A percentile compares a stretch with the other conserved stretches of the same genome.
Evolutionary conservation across 2,329 filamentous ascomycete species (phyloP).

Genomic region (Verticillium isaacii): DNA sequence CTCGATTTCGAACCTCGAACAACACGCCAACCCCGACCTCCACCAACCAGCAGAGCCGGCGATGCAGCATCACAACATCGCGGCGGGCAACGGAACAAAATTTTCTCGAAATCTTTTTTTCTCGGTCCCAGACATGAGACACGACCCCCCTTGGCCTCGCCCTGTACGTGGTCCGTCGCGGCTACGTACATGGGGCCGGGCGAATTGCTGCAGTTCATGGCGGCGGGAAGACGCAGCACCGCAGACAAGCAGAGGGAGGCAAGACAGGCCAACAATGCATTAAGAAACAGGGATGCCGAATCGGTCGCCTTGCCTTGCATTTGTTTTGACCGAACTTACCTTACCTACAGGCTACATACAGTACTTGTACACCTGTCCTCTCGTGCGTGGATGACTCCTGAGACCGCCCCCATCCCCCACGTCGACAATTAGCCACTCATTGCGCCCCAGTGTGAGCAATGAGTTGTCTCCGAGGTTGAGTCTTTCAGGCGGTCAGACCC

Average conservation of each 20-base stretch:
- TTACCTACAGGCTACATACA: not conserved
- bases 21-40: constrained; percentile 6
- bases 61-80: constrained; percentile 3
- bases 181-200: not conserved
- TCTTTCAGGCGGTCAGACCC: constrained; percentile 12
- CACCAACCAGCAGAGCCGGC: constrained; percentile 7
- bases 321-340: not conserved
- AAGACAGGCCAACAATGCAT: not conserved
- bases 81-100: not conserved
- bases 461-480: not conserved
- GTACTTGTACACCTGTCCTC: not conserved
- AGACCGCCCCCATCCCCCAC: not conserved
- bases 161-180: not conserved
- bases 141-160: not conserved
- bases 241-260: not conserved
- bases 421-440: not conserved
- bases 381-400: not conserved
- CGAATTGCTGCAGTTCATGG: not conserved
- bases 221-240: not conserved
- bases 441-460: not conserved
- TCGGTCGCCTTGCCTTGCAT: not conserved
- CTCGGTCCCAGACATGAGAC: not conserved
- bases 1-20: constrained; percentile 3
- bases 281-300: not conserved
- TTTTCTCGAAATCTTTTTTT: not conserved